Conservation (phyloP, 1,284 basidiomycete species). For the Ustanciosporium gigantosporum region DNA sequence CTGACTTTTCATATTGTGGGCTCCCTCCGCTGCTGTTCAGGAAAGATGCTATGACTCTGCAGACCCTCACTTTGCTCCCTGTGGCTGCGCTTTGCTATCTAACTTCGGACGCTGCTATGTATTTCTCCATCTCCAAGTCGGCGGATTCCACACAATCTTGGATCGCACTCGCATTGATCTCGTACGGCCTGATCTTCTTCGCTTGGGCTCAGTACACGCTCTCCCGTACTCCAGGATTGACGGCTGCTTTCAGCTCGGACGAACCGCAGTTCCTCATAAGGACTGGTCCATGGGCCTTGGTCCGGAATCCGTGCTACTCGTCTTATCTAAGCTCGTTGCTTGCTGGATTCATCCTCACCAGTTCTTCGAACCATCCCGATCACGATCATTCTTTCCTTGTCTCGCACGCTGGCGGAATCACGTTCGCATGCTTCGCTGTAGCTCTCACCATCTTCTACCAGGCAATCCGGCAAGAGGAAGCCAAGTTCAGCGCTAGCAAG, state of each 20-base stretch:
- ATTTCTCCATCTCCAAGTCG: slow-evolving; percentile 22
- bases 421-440: slow-evolving; percentile 8
- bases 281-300: slow-evolving; percentile 20
- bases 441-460: slow-evolving; percentile 24
- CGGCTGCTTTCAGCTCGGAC: slow-evolving; percentile 17
- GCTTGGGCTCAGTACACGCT: slow-evolving; percentile 38
- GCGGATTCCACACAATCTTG: slow-evolving; percentile 12
- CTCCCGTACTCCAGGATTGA: slow-evolving; percentile 6
- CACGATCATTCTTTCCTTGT: slow-evolving; percentile 24
- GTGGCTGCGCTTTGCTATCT: slow-evolving; percentile 4
- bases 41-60: slow-evolving; percentile 12
- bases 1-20: slow-evolving; percentile 17
- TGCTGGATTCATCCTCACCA: slow-evolving; percentile 32
- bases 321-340: slow-evolving; percentile 22
- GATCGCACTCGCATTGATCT: slow-evolving; percentile 11
- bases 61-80: slow-evolving; percentile 5
- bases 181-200: slow-evolving; percentile 27
- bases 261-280: slow-evolving; percentile 29
- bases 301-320: slow-evolving; percentile 31
- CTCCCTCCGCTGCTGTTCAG: slow-evolving; percentile 20
- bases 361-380: slow-evolving; percentile 28
- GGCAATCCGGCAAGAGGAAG: slow-evolving; percentile 33
- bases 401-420: slow-evolving; percentile 21
- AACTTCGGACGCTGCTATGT: slow-evolving; percentile 17
- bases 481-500: slow-evolving; percentile 34